These are phyloP conservation scores for Gnomoniopsis sp. DNA, from an alignment of 2,329 filamentous ascomycete genomes.

Conservation along the genomic window DNA sequence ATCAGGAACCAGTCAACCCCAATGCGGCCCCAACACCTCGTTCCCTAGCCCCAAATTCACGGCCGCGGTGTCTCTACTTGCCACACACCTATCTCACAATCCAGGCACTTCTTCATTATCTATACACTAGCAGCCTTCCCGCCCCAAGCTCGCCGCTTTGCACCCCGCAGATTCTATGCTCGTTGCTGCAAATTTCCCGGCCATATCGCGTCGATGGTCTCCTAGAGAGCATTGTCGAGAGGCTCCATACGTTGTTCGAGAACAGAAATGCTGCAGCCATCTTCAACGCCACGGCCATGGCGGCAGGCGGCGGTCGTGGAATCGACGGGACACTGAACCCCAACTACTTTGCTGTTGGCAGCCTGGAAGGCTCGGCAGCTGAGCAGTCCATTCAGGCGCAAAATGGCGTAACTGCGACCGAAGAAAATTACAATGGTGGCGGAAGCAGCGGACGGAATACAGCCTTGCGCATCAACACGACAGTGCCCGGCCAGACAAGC, in stretches of 20 bases:
- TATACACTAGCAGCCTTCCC: constrained; percentile 90
- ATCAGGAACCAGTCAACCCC: constrained; percentile 35
- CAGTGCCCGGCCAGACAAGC: constrained; percentile 29
- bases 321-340: constrained; percentile 66
- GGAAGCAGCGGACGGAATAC: constrained; percentile 28
- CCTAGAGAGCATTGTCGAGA: constrained; percentile 86
- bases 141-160: constrained; percentile 72
- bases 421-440: constrained; percentile 28
- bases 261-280: constrained; percentile 93
- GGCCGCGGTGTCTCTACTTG: constrained; percentile 85
- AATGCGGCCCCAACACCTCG: constrained; percentile 57
- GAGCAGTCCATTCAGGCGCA: constrained; percentile 25
- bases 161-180: constrained; percentile 93
- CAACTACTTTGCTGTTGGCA: constrained; percentile 54
- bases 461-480: constrained; percentile 47
- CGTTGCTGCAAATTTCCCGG: constrained; percentile 85
- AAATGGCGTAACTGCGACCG: constrained; percentile 26
- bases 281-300: constrained; percentile 98
- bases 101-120: constrained; percentile 84
- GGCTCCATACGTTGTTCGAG: constrained; percentile 84
- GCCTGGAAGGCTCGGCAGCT: constrained; percentile 33
- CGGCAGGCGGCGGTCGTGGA: constrained; percentile 84
- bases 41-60: constrained; percentile 56
- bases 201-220: constrained; percentile 93
- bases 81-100: constrained; percentile 89